A percentile compares a stretch with the other conserved stretches of the same genome.
phyloP scores from a whole-genome alignment of 768 basidiomycete genomes.

The Auricularia sp. region DNA sequence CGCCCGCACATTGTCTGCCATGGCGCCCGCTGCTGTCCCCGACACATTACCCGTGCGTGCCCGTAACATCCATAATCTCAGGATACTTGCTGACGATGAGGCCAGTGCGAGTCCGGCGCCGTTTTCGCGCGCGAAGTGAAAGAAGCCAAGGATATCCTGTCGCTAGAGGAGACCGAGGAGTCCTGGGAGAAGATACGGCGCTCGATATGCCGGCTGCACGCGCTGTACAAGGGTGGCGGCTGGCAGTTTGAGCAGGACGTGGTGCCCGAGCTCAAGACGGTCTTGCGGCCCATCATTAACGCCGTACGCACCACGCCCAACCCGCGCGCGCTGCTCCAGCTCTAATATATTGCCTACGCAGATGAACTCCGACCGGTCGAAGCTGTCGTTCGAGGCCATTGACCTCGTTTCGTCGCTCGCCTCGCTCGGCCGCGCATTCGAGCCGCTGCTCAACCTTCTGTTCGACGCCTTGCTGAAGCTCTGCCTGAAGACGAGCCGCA shows the following conservation, averaged over 20 bases:
- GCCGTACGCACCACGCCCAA: slow-evolving; percentile 29
- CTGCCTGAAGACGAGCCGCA: slow-evolving; percentile 70
- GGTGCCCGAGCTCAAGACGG: slow-evolving; percentile 37
- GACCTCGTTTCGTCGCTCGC: slow-evolving; percentile 52
- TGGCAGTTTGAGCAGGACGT: slow-evolving; percentile 44
- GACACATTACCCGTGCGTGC: not conserved
- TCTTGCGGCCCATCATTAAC: slow-evolving; percentile 43
- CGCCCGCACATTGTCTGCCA: not conserved
- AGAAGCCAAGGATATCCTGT: slow-evolving; percentile 12
- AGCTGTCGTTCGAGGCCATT: slow-evolving; percentile 56
- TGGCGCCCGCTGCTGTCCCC: not conserved
- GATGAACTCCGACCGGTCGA: slow-evolving; percentile 59
- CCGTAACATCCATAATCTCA: not conserved
- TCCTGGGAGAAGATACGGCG: slow-evolving; percentile 63
- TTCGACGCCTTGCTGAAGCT: slow-evolving; percentile 58
- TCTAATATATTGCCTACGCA: not conserved
- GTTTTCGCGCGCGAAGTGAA: not conserved
- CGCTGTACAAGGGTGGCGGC: slow-evolving; percentile 42
- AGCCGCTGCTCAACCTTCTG: slow-evolving; percentile 54
- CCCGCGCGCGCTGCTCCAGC: not conserved
- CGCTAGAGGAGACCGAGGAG: slow-evolving; percentile 62
- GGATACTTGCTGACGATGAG: not conserved
- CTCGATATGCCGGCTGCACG: slow-evolving; percentile 36
- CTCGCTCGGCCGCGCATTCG: slow-evolving; percentile 50
- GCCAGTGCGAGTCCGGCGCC: not conserved